These are phyloP conservation scores for Aspergillus oerlinghausenensis DNA, from an alignment of 2,329 filamentous ascomycete genomes.

Conservation along the genomic window DNA sequence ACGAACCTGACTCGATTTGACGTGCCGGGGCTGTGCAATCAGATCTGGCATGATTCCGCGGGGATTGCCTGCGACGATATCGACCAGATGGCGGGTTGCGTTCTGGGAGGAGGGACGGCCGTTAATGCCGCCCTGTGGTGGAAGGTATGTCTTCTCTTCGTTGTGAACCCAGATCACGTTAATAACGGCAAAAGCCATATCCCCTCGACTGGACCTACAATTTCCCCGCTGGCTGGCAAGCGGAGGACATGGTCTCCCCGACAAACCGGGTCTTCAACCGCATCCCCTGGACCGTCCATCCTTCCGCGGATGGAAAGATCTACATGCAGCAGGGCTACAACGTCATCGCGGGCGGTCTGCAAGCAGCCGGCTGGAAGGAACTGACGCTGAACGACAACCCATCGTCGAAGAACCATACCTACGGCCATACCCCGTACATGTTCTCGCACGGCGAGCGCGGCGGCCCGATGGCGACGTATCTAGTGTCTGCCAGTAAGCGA, in stretches of 20 bases:
- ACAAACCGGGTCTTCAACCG: slow-evolving; percentile 5
- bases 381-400: slow-evolving; percentile 1
- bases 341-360: not conserved
- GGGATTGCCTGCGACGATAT: slow-evolving; percentile 54
- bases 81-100: slow-evolving; percentile 68
- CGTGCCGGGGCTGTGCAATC: slow-evolving; percentile 65
- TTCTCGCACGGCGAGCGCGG: slow-evolving; percentile 8
- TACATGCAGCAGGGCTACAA: slow-evolving; percentile 6
- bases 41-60: slow-evolving; percentile 62
- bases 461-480: slow-evolving; percentile 7
- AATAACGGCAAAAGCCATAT: slow-evolving; percentile 3
- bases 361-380: slow-evolving; percentile 1
- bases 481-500: slow-evolving; percentile 4
- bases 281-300: slow-evolving; percentile 4
- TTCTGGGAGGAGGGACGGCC: slow-evolving; percentile 54
- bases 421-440: slow-evolving; percentile 6
- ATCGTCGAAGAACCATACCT: slow-evolving; percentile 3
- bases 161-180: not conserved
- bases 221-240: slow-evolving; percentile 6
- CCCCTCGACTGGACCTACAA: slow-evolving; percentile 4
- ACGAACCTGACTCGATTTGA: slow-evolving; percentile 66
- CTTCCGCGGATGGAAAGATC: slow-evolving; percentile 3
- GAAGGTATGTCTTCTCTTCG: not conserved
- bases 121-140: slow-evolving; percentile 8
- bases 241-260: slow-evolving; percentile 4